Evolutionary conservation across 2,329 filamentous ascomycete genomes (phyloP).

Genomic region (Ophiostoma australiae): DNA sequence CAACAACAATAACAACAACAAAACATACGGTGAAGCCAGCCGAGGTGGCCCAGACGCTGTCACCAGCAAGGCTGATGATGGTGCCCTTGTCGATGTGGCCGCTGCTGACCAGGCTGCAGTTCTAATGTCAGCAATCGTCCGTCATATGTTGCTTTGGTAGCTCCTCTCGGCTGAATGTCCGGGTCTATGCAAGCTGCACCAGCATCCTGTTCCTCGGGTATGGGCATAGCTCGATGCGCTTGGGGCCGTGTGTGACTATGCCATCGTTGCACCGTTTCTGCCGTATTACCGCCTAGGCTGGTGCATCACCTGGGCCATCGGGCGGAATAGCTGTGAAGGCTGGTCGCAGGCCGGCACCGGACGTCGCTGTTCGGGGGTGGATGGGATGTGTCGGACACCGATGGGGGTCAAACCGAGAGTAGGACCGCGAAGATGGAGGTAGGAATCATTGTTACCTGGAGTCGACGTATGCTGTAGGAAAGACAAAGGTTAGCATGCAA

Average conservation of each 20-base stretch:
- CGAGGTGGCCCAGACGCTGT: slow-evolving; percentile 72
- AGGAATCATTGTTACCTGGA: slow-evolving; percentile 24
- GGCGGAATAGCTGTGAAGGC: neutral
- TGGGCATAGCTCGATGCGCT: neutral
- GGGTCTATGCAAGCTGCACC: neutral
- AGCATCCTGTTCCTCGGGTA: neutral
- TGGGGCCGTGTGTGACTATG: neutral
- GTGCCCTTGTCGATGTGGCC: slow-evolving; percentile 78
- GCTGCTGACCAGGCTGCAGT: slow-evolving; percentile 67
- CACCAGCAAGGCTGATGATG: slow-evolving; percentile 75
- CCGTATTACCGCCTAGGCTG: neutral
- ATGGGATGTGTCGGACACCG: neutral
- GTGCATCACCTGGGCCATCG: neutral
- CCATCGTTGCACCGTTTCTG: neutral
- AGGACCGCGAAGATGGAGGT: neutral
- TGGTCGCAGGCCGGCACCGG: neutral
- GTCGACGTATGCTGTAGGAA: slow-evolving; percentile 24
- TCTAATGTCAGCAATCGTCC: neutral
- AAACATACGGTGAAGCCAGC: slow-evolving; percentile 63
- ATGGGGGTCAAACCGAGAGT: neutral
- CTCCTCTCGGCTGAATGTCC: neutral
- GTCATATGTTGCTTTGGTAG: neutral
- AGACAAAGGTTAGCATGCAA: slow-evolving; percentile 8
- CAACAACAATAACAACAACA: neutral
- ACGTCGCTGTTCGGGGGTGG: neutral